Conservation (phyloP, 345 rosid species). For the Gossypium herbaceum region DNA sequence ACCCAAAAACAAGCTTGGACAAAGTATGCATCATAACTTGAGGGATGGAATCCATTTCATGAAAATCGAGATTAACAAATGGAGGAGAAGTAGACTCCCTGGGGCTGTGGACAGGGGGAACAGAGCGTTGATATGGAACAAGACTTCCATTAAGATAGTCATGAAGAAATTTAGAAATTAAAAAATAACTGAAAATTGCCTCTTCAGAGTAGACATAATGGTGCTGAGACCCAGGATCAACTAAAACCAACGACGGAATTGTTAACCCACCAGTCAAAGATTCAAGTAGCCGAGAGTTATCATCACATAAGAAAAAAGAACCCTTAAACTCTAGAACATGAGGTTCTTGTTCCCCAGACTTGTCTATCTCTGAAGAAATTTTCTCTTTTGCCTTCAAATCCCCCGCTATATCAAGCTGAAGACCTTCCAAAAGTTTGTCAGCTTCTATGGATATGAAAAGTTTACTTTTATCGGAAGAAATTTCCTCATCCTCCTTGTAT, state of each 20-base stretch:
- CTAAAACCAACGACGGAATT: constrained; percentile 70
- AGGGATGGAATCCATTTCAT: constrained; percentile 71
- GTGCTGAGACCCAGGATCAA: constrained; percentile 60
- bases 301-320: constrained; percentile 75
- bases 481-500: constrained; percentile 30
- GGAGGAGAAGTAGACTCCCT: constrained; percentile 62
- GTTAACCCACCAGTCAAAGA: constrained; percentile 62
- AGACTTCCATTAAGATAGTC: constrained; percentile 59
- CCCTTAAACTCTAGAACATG: constrained; percentile 44
- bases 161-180: constrained; percentile 47
- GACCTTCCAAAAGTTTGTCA: constrained; percentile 28
- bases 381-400: constrained; percentile 29
- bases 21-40: constrained; percentile 53
- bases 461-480: constrained; percentile 25
- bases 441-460: constrained; percentile 27
- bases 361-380: constrained; percentile 24
- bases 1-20: constrained; percentile 52
- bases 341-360: constrained; percentile 34
- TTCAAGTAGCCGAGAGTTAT: constrained; percentile 54
- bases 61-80: constrained; percentile 77
- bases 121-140: constrained; percentile 59
- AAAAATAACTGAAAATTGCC: constrained; percentile 37
- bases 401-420: constrained; percentile 23
- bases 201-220: constrained; percentile 58
- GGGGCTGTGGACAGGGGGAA: constrained; percentile 36